Evolutionary conservation across 2,329 filamentous ascomycete species (phyloP).

Genomic region (Phialocephala subalpina): DNA sequence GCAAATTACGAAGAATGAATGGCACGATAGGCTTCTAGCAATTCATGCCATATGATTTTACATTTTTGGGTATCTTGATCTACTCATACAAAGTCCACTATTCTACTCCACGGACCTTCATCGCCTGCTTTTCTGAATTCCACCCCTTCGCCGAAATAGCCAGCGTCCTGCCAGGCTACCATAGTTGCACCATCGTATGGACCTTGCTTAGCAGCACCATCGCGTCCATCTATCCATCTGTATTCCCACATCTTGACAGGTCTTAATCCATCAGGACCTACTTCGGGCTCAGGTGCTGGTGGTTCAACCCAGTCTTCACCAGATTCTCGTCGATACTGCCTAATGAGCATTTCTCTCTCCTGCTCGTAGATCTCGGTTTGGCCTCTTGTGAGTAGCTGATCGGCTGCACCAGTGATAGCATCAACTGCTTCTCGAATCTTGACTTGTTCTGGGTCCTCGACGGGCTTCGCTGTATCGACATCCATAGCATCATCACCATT

Average conservation of each 20-base stretch:
- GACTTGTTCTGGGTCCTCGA: constrained; percentile 70
- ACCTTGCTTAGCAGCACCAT: constrained; percentile 80
- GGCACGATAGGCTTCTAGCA: constrained; percentile 6
- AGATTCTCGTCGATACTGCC: constrained; percentile 85
- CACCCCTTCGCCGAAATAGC: constrained; percentile 91
- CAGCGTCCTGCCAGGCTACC: constrained; percentile 89
- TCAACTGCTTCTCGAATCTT: constrained; percentile 79
- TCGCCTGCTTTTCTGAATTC: constrained; percentile 73
- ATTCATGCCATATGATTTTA: constrained; percentile 4
- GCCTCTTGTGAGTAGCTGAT: constrained; percentile 83
- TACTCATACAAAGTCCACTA: constrained; percentile 45
- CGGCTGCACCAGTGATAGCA: constrained; percentile 86
- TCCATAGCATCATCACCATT: constrained; percentile 68
- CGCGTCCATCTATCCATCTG: constrained; percentile 88
- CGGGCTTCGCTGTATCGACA: constrained; percentile 65
- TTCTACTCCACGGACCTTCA: constrained; percentile 48
- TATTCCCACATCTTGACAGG: constrained; percentile 79
- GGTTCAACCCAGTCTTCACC: constrained; percentile 83
- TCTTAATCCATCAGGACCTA: constrained; percentile 32
- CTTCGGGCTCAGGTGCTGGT: constrained; percentile 45
- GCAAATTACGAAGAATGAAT: constrained; percentile 24
- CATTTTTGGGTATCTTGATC: constrained; percentile 33
- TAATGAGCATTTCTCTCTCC: constrained; percentile 82
- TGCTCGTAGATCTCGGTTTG: constrained; percentile 92
- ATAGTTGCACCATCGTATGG: constrained; percentile 88